Percentiles rank a stretch among this genome's conserved stretches.
These are phyloP conservation scores for Crepidotus variabilis DNA, from an alignment of 768 basidiomycete genomes.

Conservation along the genomic window DNA sequence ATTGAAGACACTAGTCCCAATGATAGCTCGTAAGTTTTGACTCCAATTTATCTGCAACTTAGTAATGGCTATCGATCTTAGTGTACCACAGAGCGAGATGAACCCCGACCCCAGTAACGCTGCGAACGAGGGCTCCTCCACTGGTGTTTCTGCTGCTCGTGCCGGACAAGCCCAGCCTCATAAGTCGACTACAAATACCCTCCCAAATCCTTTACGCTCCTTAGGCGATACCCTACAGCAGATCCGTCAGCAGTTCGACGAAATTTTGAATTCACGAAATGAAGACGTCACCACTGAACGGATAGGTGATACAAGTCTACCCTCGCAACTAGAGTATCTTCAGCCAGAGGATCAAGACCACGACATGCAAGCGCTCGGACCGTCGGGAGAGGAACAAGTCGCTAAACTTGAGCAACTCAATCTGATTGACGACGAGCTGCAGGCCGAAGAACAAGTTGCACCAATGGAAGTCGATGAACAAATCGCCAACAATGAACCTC, in stretches of 20 bases:
- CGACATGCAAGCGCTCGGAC: conserved; percentile 86
- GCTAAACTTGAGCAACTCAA: conserved; percentile 80
- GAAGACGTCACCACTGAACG: conserved; percentile 29
- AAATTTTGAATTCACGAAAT: conserved; percentile 55
- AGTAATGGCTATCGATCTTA: neutral
- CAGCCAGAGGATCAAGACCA: conserved; percentile 63
- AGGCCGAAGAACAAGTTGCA: conserved; percentile 20
- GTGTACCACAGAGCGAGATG: neutral
- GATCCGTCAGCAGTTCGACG: conserved; percentile 78
- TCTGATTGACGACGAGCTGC: conserved; percentile 58
- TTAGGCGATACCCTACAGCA: conserved; percentile 83
- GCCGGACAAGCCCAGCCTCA: conserved; percentile 42
- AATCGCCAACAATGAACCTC: conserved; percentile 21
- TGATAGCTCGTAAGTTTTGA: too few relatives aligned
- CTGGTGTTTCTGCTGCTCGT: conserved; percentile 27
- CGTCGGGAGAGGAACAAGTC: conserved; percentile 79
- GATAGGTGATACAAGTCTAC: conserved; percentile 32
- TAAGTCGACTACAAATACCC: conserved; percentile 26
- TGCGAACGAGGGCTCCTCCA: neutral
- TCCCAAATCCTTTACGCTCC: conserved; percentile 63
- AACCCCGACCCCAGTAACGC: neutral
- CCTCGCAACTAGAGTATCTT: conserved; percentile 72
- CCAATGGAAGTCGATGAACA: conserved; percentile 50
- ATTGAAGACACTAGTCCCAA: neutral
- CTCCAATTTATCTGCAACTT: too few relatives aligned